A percentile compares a stretch with the other conserved stretches of the same genome.
Conservation (phyloP, 1,284 basidiomycete species). For the Exobasidium rhododendri region DNA sequence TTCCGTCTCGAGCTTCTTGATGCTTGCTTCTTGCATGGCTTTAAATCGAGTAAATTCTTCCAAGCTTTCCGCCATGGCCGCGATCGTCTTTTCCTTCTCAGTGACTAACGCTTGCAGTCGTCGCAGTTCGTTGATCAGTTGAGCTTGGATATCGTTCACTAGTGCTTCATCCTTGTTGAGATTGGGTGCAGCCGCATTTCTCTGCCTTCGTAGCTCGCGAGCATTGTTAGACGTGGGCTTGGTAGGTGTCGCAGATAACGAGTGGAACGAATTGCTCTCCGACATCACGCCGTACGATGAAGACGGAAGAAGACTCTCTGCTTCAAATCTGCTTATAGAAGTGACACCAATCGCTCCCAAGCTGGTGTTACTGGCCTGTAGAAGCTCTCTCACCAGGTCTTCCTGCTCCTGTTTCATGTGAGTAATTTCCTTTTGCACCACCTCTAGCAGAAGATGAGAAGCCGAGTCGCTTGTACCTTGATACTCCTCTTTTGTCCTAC, state of each 20-base stretch:
- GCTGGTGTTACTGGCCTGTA: conserved; percentile 1
- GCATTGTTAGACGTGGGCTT: neutral
- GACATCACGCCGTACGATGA: neutral
- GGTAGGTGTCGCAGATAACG: neutral
- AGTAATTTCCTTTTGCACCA: neutral
- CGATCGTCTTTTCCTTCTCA: conserved; percentile 35
- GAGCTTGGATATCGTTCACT: conserved; percentile 44
- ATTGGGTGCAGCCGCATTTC: conserved; percentile 38
- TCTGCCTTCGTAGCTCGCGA: conserved; percentile 3
- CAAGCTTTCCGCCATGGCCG: conserved; percentile 60
- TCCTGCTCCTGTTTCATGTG: conserved; percentile 1
- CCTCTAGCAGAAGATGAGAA: neutral
- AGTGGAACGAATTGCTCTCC: neutral
- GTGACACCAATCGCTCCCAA: neutral
- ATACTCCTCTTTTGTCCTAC: neutral
- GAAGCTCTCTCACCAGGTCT: neutral
- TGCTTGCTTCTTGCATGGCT: neutral
- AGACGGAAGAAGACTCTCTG: neutral
- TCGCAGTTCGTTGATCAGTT: conserved; percentile 41
- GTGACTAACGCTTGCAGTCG: conserved; percentile 38
- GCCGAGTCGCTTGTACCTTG: neutral
- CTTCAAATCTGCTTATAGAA: neutral
- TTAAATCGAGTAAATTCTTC: conserved; percentile 79
- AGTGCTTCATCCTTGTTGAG: conserved; percentile 37
- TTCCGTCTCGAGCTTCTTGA: conserved; percentile 15